These are phyloP conservation scores for Trichoderma lentiforme DNA, from an alignment of 2,329 filamentous ascomycete genomes.

Conservation along the genomic window DNA sequence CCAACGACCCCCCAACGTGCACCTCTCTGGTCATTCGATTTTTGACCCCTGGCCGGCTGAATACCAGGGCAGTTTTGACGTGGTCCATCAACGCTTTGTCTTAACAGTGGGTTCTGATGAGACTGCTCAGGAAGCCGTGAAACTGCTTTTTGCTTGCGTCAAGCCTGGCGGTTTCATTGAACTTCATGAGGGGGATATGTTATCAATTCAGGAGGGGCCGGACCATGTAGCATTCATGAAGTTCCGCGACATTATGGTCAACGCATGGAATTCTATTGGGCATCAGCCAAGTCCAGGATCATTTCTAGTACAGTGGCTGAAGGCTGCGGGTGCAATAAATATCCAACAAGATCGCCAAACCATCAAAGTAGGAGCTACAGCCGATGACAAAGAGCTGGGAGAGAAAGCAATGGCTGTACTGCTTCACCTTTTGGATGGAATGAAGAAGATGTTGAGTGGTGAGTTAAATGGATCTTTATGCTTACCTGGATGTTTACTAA, in stretches of 20 bases:
- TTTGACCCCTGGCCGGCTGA: not conserved
- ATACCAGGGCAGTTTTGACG: not conserved
- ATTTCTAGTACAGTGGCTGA: not conserved
- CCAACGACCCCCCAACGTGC: not conserved
- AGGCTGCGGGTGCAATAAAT: not conserved
- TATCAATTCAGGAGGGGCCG: not conserved
- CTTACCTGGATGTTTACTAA: not conserved
- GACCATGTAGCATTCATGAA: not conserved
- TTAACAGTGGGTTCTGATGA: not conserved
- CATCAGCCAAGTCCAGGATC: not conserved
- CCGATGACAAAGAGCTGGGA: not conserved
- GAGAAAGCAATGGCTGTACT: not conserved
- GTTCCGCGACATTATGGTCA: not conserved
- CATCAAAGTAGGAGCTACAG: not conserved
- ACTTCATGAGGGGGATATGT: not conserved
- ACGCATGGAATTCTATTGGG: not conserved
- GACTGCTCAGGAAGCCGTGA: not conserved
- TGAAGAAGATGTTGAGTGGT: too few relatives aligned
- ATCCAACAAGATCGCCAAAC: not conserved
- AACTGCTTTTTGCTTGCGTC: not conserved
- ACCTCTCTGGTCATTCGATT: not conserved
- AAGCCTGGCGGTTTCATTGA: not conserved
- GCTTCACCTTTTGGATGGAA: too few relatives aligned
- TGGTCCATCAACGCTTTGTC: not conserved
- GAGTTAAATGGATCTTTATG: not conserved